Conservation (phyloP, 352 stramenopile genomes). For the Thraustochytrium sp. region DNA sequence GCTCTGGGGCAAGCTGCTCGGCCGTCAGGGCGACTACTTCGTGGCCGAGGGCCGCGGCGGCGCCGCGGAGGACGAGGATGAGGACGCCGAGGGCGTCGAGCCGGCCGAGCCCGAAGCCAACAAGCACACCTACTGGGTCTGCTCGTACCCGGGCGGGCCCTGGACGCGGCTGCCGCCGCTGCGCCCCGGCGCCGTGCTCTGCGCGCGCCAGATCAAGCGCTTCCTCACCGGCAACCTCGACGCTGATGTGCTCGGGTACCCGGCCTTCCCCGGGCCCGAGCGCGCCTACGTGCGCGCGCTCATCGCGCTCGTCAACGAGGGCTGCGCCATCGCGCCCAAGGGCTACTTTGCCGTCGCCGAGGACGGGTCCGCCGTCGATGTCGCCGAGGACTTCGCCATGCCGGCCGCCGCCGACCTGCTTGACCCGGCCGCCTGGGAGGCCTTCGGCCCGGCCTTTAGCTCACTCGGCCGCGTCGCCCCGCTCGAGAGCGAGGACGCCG, state of each 20-base stretch:
- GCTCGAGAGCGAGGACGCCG: conserved; percentile 65
- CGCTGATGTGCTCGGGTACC: conserved; percentile 62
- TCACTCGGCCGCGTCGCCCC: conserved; percentile 66
- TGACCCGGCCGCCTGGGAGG: conserved; percentile 70
- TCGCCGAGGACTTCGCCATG: conserved; percentile 65
- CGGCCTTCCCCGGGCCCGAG: conserved; percentile 75
- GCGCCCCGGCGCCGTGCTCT: conserved; percentile 66
- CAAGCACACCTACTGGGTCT: conserved; percentile 80
- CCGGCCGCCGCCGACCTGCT: conserved; percentile 61
- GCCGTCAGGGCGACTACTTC: conserved; percentile 67
- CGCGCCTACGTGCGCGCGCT: conserved; percentile 75
- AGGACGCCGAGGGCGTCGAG: conserved; percentile 43
- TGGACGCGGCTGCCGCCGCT: conserved; percentile 74
- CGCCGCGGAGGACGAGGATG: conserved; percentile 63
- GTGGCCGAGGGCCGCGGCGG: conserved; percentile 68
- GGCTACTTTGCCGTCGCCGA: conserved; percentile 74
- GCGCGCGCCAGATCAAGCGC: conserved; percentile 65
- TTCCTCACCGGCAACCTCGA: conserved; percentile 75
- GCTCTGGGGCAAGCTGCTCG: conserved; percentile 78
- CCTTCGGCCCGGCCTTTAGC: conserved; percentile 78
- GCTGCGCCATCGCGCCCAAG: conserved; percentile 67
- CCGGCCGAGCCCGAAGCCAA: conserved; percentile 62
- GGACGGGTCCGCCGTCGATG: conserved; percentile 57
- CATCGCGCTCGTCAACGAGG: conserved; percentile 75
- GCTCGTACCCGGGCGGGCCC: conserved; percentile 45